phyloP scores from a whole-genome alignment of 139 green algal species.

The Chlamydomonas sp. region DNA sequence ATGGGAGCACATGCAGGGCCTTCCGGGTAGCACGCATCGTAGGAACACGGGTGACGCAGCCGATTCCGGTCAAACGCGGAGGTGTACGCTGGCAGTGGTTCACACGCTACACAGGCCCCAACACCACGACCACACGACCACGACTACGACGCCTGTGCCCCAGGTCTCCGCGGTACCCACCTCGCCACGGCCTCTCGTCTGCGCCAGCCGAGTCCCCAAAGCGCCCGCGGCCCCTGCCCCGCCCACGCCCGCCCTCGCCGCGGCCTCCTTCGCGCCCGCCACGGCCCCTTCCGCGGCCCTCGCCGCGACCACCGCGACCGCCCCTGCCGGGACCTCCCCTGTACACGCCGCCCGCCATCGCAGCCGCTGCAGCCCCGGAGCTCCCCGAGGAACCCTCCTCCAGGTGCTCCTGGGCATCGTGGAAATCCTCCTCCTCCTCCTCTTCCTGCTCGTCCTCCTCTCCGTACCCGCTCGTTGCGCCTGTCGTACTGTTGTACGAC shows the following conservation, averaged over 20 bases:
- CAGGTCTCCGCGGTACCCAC: background rate
- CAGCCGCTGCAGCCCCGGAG: background rate
- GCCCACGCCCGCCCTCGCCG: too few species aligned
- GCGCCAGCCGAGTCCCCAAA: too few species aligned
- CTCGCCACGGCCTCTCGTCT: background rate
- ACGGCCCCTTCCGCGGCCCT: background rate
- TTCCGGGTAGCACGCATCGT: too few species aligned
- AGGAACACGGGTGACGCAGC: too few species aligned
- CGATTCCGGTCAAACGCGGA: too few species aligned
- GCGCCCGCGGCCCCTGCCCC: too few species aligned
- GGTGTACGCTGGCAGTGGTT: too few species aligned
- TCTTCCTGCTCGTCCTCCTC: conserved; percentile 9
- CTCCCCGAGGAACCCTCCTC: background rate
- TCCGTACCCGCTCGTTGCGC: background rate
- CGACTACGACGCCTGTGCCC: too few species aligned
- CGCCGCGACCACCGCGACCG: background rate
- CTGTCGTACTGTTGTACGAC: background rate
- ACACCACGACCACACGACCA: too few species aligned
- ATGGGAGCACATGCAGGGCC: too few species aligned
- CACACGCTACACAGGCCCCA: too few species aligned
- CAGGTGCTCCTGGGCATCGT: conserved; percentile 22
- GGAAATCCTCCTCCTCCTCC: conserved; percentile 9
- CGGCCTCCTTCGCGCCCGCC: background rate
- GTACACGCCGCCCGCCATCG: background rate
- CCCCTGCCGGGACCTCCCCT: background rate